phyloP scores from a whole-genome alignment of 2,329 filamentous ascomycete species.

The Calonectria pseudoturangicola region DNA sequence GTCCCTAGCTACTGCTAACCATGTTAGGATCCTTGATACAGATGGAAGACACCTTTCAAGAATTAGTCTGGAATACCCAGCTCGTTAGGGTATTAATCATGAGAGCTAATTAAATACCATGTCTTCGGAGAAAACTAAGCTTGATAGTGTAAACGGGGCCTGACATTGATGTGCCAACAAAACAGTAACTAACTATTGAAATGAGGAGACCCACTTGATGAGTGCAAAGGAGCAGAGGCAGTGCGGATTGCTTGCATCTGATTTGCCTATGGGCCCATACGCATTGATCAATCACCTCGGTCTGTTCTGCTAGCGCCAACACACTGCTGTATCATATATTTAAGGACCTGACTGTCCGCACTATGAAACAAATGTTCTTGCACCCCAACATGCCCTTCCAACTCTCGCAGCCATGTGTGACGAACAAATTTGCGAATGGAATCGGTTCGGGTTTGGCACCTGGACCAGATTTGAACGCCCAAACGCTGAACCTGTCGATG shows the following conservation, averaged over 20 bases:
- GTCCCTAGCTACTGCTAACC: no score
- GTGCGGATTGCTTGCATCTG: background rate
- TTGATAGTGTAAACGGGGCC: no score
- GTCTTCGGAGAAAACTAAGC: no score
- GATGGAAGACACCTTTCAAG: no score
- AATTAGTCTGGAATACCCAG: no score
- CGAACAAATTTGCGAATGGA: slow-evolving; percentile 12
- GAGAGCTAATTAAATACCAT: no score
- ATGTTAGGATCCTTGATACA: no score
- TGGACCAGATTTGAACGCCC: slow-evolving; percentile 28
- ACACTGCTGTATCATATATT: background rate
- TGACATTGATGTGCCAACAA: no score
- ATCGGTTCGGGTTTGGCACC: background rate
- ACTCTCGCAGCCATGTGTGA: background rate
- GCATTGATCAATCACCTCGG: background rate
- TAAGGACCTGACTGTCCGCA: background rate
- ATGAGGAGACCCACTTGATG: no score
- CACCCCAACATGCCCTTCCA: background rate
- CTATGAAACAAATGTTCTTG: background rate
- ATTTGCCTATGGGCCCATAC: background rate
- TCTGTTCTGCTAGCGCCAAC: background rate
- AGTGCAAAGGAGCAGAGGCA: no score
- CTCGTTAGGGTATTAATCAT: no score
- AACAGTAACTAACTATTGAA: no score
- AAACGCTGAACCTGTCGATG: background rate